phyloP scores from a whole-genome alignment of 192 early-diverging fungal species.

The Jimgerdemannia flammicorona region DNA sequence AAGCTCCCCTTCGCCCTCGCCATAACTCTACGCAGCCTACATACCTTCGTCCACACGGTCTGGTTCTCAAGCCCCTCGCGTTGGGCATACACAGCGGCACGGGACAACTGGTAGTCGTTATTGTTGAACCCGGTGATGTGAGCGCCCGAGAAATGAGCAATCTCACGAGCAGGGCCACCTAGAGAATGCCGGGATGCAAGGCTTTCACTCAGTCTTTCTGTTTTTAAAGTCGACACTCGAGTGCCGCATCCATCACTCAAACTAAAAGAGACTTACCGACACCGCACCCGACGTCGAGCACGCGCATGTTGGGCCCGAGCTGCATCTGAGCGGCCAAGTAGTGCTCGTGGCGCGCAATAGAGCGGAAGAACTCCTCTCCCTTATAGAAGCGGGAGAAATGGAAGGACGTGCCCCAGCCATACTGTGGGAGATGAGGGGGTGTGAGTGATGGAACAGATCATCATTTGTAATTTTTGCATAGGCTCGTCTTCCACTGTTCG shows the following conservation, averaged over 20 bases:
- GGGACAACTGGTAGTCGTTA: conserved; percentile 90
- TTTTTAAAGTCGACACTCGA: neutral
- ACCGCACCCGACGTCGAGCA: conserved; percentile 94
- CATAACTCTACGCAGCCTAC: neutral
- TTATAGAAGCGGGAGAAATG: conserved; percentile 86
- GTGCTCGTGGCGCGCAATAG: conserved; percentile 91
- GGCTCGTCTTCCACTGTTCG: too few species aligned
- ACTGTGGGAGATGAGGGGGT: conserved; percentile 13
- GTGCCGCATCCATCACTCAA: too few species aligned
- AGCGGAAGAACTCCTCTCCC: conserved; percentile 71
- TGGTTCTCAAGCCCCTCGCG: conserved; percentile 58
- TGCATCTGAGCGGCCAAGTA: conserved; percentile 73
- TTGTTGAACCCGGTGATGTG: conserved; percentile 94
- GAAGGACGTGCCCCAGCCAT: conserved; percentile 88
- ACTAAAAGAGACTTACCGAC: conserved; percentile 58
- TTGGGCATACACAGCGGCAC: conserved; percentile 69
- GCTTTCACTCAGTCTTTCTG: conserved; percentile 3
- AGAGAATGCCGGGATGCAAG: neutral
- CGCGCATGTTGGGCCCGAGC: conserved; percentile 63
- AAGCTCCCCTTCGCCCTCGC: neutral
- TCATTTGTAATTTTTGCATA: too few species aligned
- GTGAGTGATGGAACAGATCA: neutral
- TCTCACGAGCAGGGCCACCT: conserved; percentile 93
- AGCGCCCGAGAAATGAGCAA: conserved; percentile 84
- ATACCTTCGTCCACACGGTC: conserved; percentile 47